Conservation (phyloP, 75 land plant species). For the Cunninghamia lanceolata region DNA sequence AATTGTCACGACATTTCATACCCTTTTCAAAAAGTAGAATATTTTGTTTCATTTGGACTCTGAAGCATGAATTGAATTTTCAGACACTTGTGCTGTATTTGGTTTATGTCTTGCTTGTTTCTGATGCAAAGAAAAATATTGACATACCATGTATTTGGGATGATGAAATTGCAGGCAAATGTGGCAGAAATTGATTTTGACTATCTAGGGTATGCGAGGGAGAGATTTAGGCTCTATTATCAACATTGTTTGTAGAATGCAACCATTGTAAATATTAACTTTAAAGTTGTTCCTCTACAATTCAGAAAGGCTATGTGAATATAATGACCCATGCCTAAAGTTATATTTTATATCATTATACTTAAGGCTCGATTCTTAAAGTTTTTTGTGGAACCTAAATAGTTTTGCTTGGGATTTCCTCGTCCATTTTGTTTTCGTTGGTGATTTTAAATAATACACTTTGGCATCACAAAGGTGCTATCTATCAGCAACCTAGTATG, state of each 20-base stretch:
- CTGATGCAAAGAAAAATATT: background rate
- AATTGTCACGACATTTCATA: background rate
- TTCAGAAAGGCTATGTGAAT: background rate
- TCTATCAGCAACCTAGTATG: background rate
- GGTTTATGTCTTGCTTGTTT: background rate
- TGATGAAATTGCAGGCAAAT: conserved; percentile 28
- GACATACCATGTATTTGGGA: background rate
- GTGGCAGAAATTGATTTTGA: conserved; percentile 40
- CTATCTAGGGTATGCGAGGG: conserved; percentile 35
- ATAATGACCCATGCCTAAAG: background rate
- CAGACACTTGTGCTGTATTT: background rate
- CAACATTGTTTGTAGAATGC: background rate
- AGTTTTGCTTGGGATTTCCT: background rate
- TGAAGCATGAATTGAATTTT: background rate
- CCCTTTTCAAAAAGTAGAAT: background rate
- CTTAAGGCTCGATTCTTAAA: background rate
- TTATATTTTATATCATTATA: background rate
- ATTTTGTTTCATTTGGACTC: background rate
- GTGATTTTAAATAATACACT: background rate
- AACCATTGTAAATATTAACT: background rate
- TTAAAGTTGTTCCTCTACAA: background rate
- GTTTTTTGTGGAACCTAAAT: background rate
- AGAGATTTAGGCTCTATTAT: conserved; percentile 24
- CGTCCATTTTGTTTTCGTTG: background rate
- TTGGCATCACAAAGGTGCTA: background rate